phyloP scores from a whole-genome alignment of 2,329 filamentous ascomycete species.

The Pseudocercospora ulei region DNA sequence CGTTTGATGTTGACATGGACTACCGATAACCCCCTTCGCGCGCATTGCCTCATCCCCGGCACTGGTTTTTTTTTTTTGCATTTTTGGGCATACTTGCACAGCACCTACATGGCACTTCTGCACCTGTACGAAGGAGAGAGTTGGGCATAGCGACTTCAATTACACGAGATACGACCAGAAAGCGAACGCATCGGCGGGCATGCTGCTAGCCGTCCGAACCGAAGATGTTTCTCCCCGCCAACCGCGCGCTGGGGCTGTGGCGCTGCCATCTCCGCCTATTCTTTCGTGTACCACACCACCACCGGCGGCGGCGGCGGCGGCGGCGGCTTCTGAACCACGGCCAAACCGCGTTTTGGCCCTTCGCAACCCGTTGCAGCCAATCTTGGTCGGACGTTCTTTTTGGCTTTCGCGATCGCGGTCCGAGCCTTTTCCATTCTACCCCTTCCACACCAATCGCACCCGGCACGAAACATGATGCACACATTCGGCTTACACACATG shows the following conservation, averaged over 20 bases:
- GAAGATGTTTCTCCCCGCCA: no score
- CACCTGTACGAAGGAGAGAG: slow-evolving; percentile 14
- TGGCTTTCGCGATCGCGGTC: slow-evolving; percentile 13
- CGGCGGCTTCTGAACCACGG: slow-evolving; percentile 13
- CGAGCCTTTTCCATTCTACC: no score
- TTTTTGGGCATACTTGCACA: slow-evolving; percentile 9
- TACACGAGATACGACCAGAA: slow-evolving; percentile 12
- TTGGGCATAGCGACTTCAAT: slow-evolving; percentile 11
- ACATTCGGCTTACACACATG: slow-evolving; percentile 11
- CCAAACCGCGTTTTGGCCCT: slow-evolving; percentile 10
- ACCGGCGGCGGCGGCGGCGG: slow-evolving; percentile 2
- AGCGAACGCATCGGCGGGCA: slow-evolving; percentile 7
- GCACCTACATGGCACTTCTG: slow-evolving; percentile 11
- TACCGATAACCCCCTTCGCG: slow-evolving; percentile 42
- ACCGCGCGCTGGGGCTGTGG: no score
- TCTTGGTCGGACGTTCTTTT: slow-evolving; percentile 10
- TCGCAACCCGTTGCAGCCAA: slow-evolving; percentile 9
- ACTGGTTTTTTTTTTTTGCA: slow-evolving; percentile 9
- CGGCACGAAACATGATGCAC: slow-evolving; percentile 6
- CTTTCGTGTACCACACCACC: no score
- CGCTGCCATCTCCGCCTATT: no score
- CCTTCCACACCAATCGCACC: slow-evolving; percentile 9
- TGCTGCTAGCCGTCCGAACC: no score
- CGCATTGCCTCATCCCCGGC: slow-evolving; percentile 11
- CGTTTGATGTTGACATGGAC: slow-evolving; percentile 53